These are phyloP conservation scores for Penicillium silybi DNA, from an alignment of 495 filamentous ascomycete genomes.

Conservation along the genomic window DNA sequence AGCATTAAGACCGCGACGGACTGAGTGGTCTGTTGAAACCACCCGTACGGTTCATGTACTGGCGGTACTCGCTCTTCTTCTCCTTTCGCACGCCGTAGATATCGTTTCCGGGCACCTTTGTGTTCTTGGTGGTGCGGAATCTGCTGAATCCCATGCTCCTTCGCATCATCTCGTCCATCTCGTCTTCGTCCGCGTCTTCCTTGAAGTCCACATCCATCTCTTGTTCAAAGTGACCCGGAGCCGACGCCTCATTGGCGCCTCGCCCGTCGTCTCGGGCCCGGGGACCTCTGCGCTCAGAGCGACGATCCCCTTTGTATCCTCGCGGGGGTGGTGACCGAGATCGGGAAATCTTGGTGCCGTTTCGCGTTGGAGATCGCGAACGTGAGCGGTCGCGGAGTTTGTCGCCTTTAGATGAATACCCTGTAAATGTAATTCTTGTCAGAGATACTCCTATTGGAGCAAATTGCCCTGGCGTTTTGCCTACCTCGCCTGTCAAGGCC, in stretches of 20 bases:
- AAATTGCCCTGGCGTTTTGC: neutral
- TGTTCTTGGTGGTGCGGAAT: slow-evolving; percentile 85
- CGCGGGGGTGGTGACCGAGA: slow-evolving; percentile 33
- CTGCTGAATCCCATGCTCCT: slow-evolving; percentile 82
- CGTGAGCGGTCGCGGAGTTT: slow-evolving; percentile 42
- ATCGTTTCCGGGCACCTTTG: slow-evolving; percentile 87
- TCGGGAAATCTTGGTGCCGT: slow-evolving; percentile 34
- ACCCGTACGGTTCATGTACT: slow-evolving; percentile 98
- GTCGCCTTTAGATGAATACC: slow-evolving; percentile 30
- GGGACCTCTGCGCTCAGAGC: slow-evolving; percentile 31
- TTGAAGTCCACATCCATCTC: slow-evolving; percentile 41
- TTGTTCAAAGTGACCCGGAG: slow-evolving; percentile 26
- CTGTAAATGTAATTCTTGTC: slow-evolving; percentile 14
- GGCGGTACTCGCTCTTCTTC: slow-evolving; percentile 92
- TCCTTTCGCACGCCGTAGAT: slow-evolving; percentile 82
- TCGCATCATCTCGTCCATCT: slow-evolving; percentile 69
- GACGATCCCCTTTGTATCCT: slow-evolving; percentile 29
- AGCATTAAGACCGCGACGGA: slow-evolving; percentile 39
- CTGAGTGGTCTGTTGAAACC: slow-evolving; percentile 92
- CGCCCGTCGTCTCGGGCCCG: slow-evolving; percentile 19
- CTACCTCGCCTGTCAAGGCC: slow-evolving; percentile 42
- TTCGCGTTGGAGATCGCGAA: slow-evolving; percentile 39
- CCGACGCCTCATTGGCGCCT: slow-evolving; percentile 25
- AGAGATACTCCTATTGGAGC: neutral
- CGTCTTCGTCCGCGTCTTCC: slow-evolving; percentile 59